Evolutionary conservation across 1,284 basidiomycete species (phyloP).

Genomic region (Cutaneotrichosporon mucoides): DNA sequence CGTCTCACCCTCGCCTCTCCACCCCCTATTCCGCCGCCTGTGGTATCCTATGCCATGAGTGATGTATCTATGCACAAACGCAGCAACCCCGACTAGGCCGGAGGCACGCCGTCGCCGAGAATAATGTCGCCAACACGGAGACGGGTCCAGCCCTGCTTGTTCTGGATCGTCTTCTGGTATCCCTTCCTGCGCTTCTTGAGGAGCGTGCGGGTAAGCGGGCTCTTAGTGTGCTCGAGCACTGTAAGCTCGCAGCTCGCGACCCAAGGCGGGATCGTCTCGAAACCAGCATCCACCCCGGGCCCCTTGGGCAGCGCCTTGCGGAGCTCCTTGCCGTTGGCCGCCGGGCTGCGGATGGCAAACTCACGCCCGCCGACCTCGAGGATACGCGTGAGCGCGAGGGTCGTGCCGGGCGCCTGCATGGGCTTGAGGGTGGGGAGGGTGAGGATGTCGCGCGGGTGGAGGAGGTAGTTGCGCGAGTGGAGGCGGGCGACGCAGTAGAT

Average conservation of each 20-base stretch:
- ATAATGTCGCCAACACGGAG: conserved; percentile 71
- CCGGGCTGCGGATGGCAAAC: conserved; percentile 65
- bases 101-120: conserved; percentile 28
- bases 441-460: conserved; percentile 82
- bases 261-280: conserved; percentile 30
- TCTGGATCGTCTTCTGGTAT: conserved; percentile 74
- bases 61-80: conserved; percentile 4
- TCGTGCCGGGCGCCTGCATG: conserved; percentile 64
- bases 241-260: conserved; percentile 74
- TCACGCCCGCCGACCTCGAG: conserved; percentile 93
- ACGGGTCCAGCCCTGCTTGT: conserved; percentile 91
- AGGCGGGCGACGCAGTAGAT: conserved; percentile 87
- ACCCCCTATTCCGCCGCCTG: not conserved
- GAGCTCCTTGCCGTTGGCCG: conserved; percentile 54
- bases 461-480: conserved; percentile 78
- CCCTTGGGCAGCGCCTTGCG: conserved; percentile 31
- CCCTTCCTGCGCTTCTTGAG: conserved; percentile 99
- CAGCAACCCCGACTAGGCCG: not conserved
- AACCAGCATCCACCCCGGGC: conserved; percentile 5
- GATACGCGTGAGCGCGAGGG: conserved; percentile 76
- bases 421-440: conserved; percentile 79
- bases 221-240: conserved; percentile 94
- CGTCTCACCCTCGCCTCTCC: not conserved
- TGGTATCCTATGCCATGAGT: conserved; percentile 9
- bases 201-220: conserved; percentile 80